phyloP scores from a whole-genome alignment of 257 asterid species.

The Solanum gandarillasii region DNA sequence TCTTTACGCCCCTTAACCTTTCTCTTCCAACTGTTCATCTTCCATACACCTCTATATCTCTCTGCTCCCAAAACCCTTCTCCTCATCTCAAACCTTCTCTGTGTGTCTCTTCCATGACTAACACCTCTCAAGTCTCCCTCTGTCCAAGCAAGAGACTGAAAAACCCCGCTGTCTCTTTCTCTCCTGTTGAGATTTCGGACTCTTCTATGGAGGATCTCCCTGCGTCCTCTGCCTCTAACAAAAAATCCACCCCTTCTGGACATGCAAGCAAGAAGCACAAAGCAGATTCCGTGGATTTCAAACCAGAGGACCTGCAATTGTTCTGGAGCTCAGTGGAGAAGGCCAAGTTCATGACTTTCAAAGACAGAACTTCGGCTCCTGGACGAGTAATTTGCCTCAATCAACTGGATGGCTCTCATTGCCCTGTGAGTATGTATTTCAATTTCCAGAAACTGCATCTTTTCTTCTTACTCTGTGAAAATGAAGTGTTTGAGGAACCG shows the following conservation, averaged over 20 bases:
- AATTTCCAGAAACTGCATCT: background rate
- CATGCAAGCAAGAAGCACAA: background rate
- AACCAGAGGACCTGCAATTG: background rate
- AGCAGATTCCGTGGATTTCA: background rate
- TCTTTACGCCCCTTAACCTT: background rate
- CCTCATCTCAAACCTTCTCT: background rate
- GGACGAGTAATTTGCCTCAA: background rate
- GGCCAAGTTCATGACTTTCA: background rate
- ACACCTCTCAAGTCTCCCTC: background rate
- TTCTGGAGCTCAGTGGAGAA: background rate
- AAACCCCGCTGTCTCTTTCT: background rate
- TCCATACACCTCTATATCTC: background rate
- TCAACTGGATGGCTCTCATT: background rate
- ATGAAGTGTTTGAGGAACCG: background rate
- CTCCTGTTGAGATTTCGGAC: background rate
- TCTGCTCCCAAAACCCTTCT: background rate
- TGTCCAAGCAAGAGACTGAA: background rate
- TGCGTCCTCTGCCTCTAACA: background rate
- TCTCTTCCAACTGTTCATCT: background rate
- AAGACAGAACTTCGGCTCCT: background rate
- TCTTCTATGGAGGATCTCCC: background rate
- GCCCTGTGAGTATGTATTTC: background rate
- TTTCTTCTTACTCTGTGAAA: background rate
- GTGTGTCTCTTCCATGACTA: background rate
- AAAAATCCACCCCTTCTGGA: background rate